Evolutionary conservation across 2,329 filamentous ascomycete species (phyloP).

Genomic region (Aspergillus niger): DNA sequence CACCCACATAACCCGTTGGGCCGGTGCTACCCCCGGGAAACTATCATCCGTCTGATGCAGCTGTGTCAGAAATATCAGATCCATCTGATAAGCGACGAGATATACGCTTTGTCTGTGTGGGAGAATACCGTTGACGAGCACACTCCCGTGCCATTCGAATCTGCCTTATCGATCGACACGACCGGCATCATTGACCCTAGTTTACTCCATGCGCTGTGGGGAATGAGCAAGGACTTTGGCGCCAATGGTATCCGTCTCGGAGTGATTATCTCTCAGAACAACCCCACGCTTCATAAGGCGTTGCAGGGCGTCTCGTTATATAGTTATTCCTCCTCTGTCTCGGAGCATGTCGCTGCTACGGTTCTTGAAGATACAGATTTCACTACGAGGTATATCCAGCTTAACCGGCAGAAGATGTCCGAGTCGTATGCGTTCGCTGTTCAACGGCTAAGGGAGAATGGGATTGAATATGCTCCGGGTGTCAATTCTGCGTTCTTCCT

Average conservation of each 20-base stretch:
- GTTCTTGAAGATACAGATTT: slow-evolving; percentile 50
- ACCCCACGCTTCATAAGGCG: slow-evolving; percentile 42
- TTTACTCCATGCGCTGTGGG: slow-evolving; percentile 55
- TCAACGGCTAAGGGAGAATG: slow-evolving; percentile 41
- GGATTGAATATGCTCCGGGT: slow-evolving; percentile 51
- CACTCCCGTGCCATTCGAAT: slow-evolving; percentile 42
- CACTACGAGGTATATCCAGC: slow-evolving; percentile 47
- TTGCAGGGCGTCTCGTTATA: slow-evolving; percentile 48
- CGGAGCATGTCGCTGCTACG: slow-evolving; percentile 40
- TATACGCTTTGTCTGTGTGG: slow-evolving; percentile 59
- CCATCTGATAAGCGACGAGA: slow-evolving; percentile 61
- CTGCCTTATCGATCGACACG: slow-evolving; percentile 49
- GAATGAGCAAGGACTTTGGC: slow-evolving; percentile 56
- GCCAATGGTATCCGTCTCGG: slow-evolving; percentile 59
- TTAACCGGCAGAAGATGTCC: slow-evolving; percentile 47
- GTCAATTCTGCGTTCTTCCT: slow-evolving; percentile 61
- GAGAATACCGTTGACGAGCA: slow-evolving; percentile 25
- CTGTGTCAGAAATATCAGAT: slow-evolving; percentile 54
- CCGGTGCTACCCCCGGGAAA: slow-evolving; percentile 47
- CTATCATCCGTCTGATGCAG: slow-evolving; percentile 47
- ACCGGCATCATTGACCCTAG: slow-evolving; percentile 50
- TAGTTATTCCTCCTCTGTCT: slow-evolving; percentile 50
- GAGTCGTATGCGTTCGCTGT: slow-evolving; percentile 45
- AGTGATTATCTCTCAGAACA: slow-evolving; percentile 48
- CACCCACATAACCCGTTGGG: slow-evolving; percentile 58